These are phyloP conservation scores for Williopsis jadinii DNA, from an alignment of 1,139 yeast genomes.

Conservation along the genomic window DNA sequence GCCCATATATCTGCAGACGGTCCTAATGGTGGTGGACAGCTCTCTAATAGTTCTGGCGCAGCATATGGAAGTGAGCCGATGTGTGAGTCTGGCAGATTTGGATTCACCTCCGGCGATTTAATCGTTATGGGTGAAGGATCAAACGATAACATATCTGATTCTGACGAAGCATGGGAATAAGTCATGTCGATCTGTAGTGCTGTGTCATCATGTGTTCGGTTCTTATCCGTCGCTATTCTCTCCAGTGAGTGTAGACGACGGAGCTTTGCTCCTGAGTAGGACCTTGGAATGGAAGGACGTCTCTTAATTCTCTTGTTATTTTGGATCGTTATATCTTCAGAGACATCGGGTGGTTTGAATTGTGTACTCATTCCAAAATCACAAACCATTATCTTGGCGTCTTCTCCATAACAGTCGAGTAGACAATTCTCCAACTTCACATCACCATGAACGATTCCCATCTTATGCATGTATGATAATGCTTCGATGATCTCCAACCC, in stretches of 20 bases:
- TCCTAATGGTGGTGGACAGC: constrained; percentile 62
- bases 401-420: constrained; percentile 31
- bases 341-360: constrained; percentile 25
- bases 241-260: constrained; percentile 14
- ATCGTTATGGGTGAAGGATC: constrained; percentile 10
- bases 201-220: constrained; percentile 27
- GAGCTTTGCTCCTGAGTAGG: constrained; percentile 31
- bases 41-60: constrained; percentile 72
- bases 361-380: constrained; percentile 79
- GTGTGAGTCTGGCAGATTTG: constrained; percentile 44
- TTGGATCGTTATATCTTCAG: constrained; percentile 13
- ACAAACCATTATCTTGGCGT: constrained; percentile 44
- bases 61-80: constrained; percentile 93
- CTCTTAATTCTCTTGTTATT: constrained; percentile 9
- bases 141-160: constrained; percentile 6
- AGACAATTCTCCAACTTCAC: constrained; percentile 81
- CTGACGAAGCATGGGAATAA: background rate
- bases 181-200: constrained; percentile 5
- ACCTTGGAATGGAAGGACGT: constrained; percentile 34
- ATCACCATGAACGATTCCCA: constrained; percentile 81
- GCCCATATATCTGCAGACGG: constrained; percentile 90
- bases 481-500: constrained; percentile 55
- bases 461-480: constrained; percentile 62
- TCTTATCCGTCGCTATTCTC: constrained; percentile 21
- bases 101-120: constrained; percentile 5